phyloP scores from a whole-genome alignment of 2,329 filamentous ascomycete species.

The Penicillium brevicompactum region DNA sequence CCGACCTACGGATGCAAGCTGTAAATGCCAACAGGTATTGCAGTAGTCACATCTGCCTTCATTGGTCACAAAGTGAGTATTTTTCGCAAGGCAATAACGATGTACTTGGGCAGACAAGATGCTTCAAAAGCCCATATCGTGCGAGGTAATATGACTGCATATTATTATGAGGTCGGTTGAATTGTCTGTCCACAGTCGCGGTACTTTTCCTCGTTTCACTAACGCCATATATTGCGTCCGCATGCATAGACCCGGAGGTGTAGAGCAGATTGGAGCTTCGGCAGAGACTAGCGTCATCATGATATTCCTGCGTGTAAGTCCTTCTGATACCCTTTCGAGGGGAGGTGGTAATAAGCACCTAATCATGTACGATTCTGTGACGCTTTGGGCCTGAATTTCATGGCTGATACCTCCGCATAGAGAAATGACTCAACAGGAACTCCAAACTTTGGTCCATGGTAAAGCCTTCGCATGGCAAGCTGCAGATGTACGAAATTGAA shows the following conservation, averaged over 20 bases:
- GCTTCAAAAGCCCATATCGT: background rate
- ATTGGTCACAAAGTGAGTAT: background rate
- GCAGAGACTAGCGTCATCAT: slow-evolving; percentile 5
- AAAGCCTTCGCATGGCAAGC: slow-evolving; percentile 15
- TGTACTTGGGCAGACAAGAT: background rate
- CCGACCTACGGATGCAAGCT: too few species aligned
- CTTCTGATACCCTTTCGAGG: background rate
- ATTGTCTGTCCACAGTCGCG: too few species aligned
- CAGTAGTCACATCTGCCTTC: slow-evolving; percentile 7
- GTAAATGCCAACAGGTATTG: too few species aligned
- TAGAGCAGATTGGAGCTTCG: slow-evolving; percentile 10
- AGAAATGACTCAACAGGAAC: slow-evolving; percentile 9
- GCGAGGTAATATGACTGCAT: background rate
- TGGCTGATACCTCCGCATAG: slow-evolving; percentile 4
- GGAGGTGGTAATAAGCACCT: background rate
- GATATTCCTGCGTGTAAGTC: background rate
- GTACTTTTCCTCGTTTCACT: slow-evolving; percentile 4
- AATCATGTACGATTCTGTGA: too few species aligned
- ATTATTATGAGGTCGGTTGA: background rate
- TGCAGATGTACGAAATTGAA: slow-evolving; percentile 13
- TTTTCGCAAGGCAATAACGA: slow-evolving; percentile 1
- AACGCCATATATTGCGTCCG: slow-evolving; percentile 5
- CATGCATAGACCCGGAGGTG: slow-evolving; percentile 7
- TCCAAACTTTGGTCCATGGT: slow-evolving; percentile 8
- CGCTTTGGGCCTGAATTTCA: background rate